Percentiles rank a stretch among this genome's conserved stretches.
Conservation (phyloP, 129 eudicot genomes). For the Flaveria brownii region DNA sequence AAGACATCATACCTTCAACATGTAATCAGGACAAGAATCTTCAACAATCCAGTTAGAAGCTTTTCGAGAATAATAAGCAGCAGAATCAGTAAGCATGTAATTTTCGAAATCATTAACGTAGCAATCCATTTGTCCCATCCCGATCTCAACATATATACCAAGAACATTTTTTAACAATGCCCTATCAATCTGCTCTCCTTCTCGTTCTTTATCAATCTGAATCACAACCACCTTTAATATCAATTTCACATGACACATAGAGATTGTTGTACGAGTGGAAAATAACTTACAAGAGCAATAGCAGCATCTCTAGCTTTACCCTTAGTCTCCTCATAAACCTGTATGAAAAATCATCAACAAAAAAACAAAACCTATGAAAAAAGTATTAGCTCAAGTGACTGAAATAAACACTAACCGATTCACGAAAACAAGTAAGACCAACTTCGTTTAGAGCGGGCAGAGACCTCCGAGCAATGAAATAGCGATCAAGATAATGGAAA, state of each 20-base stretch:
- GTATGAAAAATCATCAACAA: conserved; percentile 13
- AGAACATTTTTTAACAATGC: conserved; percentile 66
- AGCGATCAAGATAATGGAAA: conserved; percentile 67
- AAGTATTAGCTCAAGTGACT: background rate
- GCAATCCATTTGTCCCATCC: conserved; percentile 66
- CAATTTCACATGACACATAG: background rate
- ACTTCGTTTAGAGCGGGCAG: conserved; percentile 62
- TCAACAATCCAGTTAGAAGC: conserved; percentile 80
- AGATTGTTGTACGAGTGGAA: background rate
- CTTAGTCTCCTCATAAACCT: conserved; percentile 68
- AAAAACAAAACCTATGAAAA: background rate
- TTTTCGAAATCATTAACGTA: conserved; percentile 70
- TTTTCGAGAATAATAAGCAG: conserved; percentile 77
- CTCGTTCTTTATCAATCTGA: conserved; percentile 77
- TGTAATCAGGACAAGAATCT: conserved; percentile 90
- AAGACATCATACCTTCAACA: conserved; percentile 55
- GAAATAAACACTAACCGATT: conserved; percentile 44
- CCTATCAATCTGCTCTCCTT: conserved; percentile 83
- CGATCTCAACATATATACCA: conserved; percentile 67
- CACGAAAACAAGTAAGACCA: conserved; percentile 71
- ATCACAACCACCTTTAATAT: conserved; percentile 13
- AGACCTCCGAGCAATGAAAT: conserved; percentile 59
- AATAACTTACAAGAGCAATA: conserved; percentile 54
- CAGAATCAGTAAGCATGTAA: conserved; percentile 60
- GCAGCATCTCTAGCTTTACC: conserved; percentile 73